phyloP scores from a whole-genome alignment of 2,329 filamentous ascomycete genomes.

The Colletotrichum cereale region DNA sequence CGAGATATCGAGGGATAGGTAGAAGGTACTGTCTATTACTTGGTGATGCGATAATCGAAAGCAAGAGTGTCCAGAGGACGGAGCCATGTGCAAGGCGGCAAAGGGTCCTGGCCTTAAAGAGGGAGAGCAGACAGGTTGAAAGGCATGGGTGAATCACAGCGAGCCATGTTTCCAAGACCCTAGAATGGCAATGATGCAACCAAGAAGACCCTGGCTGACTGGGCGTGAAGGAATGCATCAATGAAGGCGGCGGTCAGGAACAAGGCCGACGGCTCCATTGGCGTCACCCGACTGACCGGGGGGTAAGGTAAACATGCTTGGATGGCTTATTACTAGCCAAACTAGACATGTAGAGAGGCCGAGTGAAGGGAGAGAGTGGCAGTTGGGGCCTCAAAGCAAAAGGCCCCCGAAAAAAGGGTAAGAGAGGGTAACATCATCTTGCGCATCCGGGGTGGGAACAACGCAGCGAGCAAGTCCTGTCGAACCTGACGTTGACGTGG shows the following conservation, averaged over 20 bases:
- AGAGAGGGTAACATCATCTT: constrained; percentile 15
- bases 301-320: not conserved
- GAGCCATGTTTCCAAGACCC: constrained; percentile 14
- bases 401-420: not conserved
- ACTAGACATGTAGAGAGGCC: not conserved
- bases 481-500: constrained; percentile 40
- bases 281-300: constrained; percentile 29
- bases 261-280: constrained; percentile 11
- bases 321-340: not conserved
- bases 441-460: constrained; percentile 17
- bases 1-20: not conserved
- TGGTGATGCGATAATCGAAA: not conserved
- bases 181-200: constrained; percentile 36
- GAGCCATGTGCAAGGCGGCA: not conserved
- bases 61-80: not conserved
- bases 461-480: constrained; percentile 24
- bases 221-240: constrained; percentile 23
- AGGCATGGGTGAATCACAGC: constrained; percentile 23
- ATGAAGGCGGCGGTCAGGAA: constrained; percentile 26
- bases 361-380: constrained; percentile 1
- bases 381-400: constrained; percentile 1
- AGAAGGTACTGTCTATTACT: constrained; percentile 6
- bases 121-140: constrained; percentile 11
- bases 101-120: constrained; percentile 21
- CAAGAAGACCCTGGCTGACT: constrained; percentile 24